phyloP scores from a whole-genome alignment of 179 eudicot genomes.

The Dionaea muscipula region DNA sequence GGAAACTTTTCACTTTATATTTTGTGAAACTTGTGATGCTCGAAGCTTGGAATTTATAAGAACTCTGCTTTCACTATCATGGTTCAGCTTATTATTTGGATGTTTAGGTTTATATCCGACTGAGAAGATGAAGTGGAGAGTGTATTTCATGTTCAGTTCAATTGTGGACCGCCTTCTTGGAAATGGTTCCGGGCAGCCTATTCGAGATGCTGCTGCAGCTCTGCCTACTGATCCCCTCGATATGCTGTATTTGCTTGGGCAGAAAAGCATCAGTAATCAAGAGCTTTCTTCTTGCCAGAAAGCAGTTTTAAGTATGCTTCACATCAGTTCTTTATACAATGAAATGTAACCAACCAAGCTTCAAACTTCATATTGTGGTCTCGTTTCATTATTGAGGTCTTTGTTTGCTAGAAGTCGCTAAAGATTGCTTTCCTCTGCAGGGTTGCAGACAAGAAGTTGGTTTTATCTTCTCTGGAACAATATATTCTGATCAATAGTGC shows the following conservation, averaged over 20 bases:
- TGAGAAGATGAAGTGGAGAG: constrained; percentile 62
- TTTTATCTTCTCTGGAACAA: constrained; percentile 86
- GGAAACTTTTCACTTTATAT: constrained; percentile 56
- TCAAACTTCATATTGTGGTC: constrained; percentile 8
- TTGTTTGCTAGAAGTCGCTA: constrained; percentile 5
- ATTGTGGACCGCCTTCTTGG: constrained; percentile 56
- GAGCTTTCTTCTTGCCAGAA: constrained; percentile 62
- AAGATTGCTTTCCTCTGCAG: constrained; percentile 22
- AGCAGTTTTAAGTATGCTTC: constrained; percentile 59
- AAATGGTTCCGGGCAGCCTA: constrained; percentile 47
- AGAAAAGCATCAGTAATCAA: constrained; percentile 39
- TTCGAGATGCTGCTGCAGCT: constrained; percentile 51
- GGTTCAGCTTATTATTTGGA: constrained; percentile 73
- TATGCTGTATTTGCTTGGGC: constrained; percentile 76
- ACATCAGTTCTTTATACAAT: constrained; percentile 57
- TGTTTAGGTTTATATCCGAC: constrained; percentile 78
- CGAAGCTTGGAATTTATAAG: constrained; percentile 35
- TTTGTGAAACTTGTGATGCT: constrained; percentile 39
- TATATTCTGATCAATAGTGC: constrained; percentile 62
- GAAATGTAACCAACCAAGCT: constrained; percentile 38
- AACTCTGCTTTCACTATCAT: constrained; percentile 50
- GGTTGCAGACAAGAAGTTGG: constrained; percentile 71
- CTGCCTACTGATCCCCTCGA: constrained; percentile 86
- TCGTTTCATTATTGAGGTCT: constrained; percentile 2
- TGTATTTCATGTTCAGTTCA: constrained; percentile 59